phyloP scores from a whole-genome alignment of 2,329 filamentous ascomycete species.

The Cadophora gregata region DNA sequence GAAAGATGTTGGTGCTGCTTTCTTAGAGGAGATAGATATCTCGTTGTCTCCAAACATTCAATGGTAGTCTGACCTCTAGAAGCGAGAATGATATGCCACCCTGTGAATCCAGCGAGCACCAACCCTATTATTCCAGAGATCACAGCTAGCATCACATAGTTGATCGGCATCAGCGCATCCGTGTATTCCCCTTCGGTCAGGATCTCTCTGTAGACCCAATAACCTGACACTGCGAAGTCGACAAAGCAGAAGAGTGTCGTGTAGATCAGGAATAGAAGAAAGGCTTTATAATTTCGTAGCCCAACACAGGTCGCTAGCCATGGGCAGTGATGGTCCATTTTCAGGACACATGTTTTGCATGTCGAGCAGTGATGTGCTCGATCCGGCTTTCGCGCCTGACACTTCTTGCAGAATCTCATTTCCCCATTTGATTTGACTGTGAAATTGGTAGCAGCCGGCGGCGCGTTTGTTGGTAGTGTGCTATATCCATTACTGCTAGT shows the following conservation, averaged over 20 bases:
- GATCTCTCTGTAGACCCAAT: constrained; percentile 88
- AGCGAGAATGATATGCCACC: constrained; percentile 88
- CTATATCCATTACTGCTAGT: constrained; percentile 74
- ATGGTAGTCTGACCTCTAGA: constrained; percentile 87
- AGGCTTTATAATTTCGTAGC: constrained; percentile 93
- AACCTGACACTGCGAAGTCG: constrained; percentile 75
- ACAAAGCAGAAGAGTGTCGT: constrained; percentile 85
- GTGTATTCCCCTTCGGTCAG: constrained; percentile 71
- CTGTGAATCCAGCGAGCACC: constrained; percentile 86
- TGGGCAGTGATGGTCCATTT: constrained; percentile 99
- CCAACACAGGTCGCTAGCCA: constrained; percentile 98
- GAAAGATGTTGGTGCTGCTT: constrained; percentile 69
- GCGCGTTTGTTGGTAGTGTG: constrained; percentile 76
- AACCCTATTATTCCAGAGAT: constrained; percentile 90
- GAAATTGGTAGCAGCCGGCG: constrained; percentile 70
- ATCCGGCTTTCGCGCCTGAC: constrained; percentile 91
- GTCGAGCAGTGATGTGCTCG: constrained; percentile 96
- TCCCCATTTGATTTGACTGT: constrained; percentile 93
- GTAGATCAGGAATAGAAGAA: constrained; percentile 90
- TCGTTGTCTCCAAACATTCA: constrained; percentile 93
- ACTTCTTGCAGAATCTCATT: constrained; percentile 95
- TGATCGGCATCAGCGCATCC: constrained; percentile 83
- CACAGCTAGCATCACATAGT: constrained; percentile 87
- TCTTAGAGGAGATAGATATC: constrained; percentile 84
- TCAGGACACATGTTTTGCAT: constrained; percentile 91